Evolutionary conservation across 805 yeast genomes (phyloP).

Genomic region (Henningerozyma blattae): DNA sequence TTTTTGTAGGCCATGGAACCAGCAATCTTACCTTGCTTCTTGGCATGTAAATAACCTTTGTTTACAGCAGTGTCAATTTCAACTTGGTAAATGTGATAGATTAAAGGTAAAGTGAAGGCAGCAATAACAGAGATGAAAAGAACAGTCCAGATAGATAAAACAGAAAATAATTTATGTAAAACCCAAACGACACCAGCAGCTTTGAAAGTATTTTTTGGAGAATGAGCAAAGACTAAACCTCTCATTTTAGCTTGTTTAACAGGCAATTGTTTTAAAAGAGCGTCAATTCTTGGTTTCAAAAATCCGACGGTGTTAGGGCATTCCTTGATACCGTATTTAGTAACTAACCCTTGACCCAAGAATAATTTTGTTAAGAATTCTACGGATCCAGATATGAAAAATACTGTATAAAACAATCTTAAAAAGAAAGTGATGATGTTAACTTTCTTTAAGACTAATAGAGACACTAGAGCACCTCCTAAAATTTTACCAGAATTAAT

Average conservation of each 20-base stretch:
- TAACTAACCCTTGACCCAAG: conserved; percentile 69
- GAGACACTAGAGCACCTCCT: conserved; percentile 44
- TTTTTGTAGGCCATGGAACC: background rate
- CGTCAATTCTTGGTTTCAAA: conserved; percentile 22
- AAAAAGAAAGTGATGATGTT: conserved; percentile 51
- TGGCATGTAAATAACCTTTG: background rate
- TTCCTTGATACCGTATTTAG: conserved; percentile 51
- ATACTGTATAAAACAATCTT: conserved; percentile 45
- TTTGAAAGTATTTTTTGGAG: conserved; percentile 61
- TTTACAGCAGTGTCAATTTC: conserved; percentile 48
- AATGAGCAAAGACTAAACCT: conserved; percentile 51
- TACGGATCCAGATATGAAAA: conserved; percentile 54
- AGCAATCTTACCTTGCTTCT: background rate
- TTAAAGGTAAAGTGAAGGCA: conserved; percentile 63
- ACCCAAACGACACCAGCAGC: conserved; percentile 57
- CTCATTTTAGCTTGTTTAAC: conserved; percentile 41
- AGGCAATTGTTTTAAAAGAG: conserved; percentile 28
- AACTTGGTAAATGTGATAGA: conserved; percentile 62
- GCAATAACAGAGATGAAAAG: conserved; percentile 42
- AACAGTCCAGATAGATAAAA: conserved; percentile 63
- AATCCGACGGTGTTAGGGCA: conserved; percentile 24
- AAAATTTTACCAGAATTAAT: conserved; percentile 64
- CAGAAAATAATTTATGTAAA: conserved; percentile 59
- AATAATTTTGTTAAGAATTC: conserved; percentile 66
- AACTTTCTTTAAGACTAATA: conserved; percentile 49